Conservation (phyloP, 2,329 filamentous ascomycete species). For the Colletotrichum shisoi region DNA sequence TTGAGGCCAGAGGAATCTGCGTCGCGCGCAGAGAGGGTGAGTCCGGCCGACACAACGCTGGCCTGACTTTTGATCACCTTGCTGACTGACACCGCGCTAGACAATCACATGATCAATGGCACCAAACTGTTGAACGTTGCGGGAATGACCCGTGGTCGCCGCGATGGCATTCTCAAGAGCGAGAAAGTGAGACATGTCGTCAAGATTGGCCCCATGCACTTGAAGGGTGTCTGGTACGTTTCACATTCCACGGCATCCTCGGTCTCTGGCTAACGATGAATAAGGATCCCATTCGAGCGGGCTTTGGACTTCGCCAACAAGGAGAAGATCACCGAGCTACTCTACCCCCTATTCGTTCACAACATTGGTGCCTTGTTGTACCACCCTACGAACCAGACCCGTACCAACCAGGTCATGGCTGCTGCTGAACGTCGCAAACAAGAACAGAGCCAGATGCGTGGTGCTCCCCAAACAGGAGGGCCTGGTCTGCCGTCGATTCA, state of each 20-base stretch:
- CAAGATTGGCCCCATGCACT: conserved; percentile 98
- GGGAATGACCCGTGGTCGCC: conserved; percentile 93
- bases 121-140: conserved; percentile 97
- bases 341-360: conserved; percentile 97
- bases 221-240: conserved; percentile 94
- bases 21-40: conserved; percentile 91
- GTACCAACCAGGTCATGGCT: conserved; percentile 86
- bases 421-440: conserved; percentile 80
- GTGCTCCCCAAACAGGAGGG: conserved; percentile 60
- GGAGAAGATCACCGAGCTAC: conserved; percentile 95
- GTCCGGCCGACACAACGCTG: conserved; percentile 40
- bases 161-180: conserved; percentile 96
- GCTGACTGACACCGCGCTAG: conserved; percentile 55
- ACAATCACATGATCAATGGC: conserved; percentile 99
- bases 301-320: conserved; percentile 99
- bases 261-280: conserved; percentile 13
- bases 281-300: conserved; percentile 95
- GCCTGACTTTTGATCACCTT: neutral
- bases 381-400: conserved; percentile 86
- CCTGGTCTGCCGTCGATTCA: conserved; percentile 71
- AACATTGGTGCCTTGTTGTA: conserved; percentile 95
- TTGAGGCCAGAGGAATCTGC: conserved; percentile 94
- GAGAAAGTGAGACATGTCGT: conserved; percentile 97
- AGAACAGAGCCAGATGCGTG: conserved; percentile 71
- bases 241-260: neutral